Base-by-base conservation (phyloP, 139 green algal species). In the Tetradesmus lagerheimii region DNA sequence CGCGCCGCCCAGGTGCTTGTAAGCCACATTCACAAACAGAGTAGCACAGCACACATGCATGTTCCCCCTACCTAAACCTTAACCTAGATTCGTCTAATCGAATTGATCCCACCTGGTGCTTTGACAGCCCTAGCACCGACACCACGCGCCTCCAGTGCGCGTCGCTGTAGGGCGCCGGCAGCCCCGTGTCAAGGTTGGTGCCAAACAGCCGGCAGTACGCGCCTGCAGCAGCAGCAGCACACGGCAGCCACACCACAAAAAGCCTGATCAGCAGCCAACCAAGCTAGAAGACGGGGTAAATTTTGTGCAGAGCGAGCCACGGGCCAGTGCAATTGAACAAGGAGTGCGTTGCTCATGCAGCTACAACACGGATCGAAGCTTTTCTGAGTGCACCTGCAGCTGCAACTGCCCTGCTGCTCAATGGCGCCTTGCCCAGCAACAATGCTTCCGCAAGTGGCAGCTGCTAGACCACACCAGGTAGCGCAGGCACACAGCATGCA, bases 181-280 rank as follows among this genome's bases (percentile, higher is more conserved):
- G 37, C 1, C 83, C 62, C 0, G 83, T 88, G 37, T 88, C 83
- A 0, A 88, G 83, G 83, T 88, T 37, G 34, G 31, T 47, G 12
- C 83, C 83, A 88, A 88, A 88, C 62, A 88, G 39, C 1, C 83
- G 83, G 67, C 38, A 88, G 62, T 88, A 88, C 4, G 83, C 83
- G 45, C 37, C 83, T 88, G 83, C 9, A 62, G 23, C 20, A 80
- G 12, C 50, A 64, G 50, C 50, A 25, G 50, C 29, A 77, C 23
- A 14, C 6, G 20, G 27, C 64, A 35, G 64, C 64, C 16, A 74
- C 16, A 74, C 25, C 62, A 74, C 14, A 74, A n/a, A 5, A 57
- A 74, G 62, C 5, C 43, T 50, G 43, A 8, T 50, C 43, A 50
- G 43, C 43, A 50, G 43, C 5, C 43, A 14, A 50, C 8, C 8